These are phyloP conservation scores for Paulownia fortunei DNA, from an alignment of 257 asterid genomes.

Conservation along the genomic window DNA sequence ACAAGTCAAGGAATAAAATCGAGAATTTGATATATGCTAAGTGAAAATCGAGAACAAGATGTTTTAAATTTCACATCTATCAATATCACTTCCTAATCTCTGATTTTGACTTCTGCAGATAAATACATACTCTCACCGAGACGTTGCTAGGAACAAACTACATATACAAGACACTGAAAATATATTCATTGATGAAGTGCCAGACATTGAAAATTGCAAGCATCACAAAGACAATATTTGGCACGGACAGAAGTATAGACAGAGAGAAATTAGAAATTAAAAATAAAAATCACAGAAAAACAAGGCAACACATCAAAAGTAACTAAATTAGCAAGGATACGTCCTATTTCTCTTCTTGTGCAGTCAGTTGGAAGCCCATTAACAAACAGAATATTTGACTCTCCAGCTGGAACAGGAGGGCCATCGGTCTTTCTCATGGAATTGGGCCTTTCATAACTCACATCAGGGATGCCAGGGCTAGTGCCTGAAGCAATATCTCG, in stretches of 20 bases:
- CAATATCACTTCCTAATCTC: neutral
- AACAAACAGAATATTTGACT: conserved; percentile 70
- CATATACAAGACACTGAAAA: neutral
- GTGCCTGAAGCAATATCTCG: conserved; percentile 46
- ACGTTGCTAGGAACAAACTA: conserved; percentile 14
- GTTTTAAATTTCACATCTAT: conserved; percentile 10
- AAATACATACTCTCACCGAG: neutral
- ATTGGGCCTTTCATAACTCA: conserved; percentile 50
- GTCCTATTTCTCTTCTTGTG: conserved; percentile 84
- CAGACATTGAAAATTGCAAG: too few relatives aligned
- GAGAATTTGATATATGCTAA: conserved; percentile 7
- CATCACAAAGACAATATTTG: too few relatives aligned
- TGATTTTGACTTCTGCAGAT: neutral
- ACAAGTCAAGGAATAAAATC: conserved; percentile 47
- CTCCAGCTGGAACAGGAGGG: conserved; percentile 45
- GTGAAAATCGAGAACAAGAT: neutral
- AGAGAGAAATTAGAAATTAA: neutral
- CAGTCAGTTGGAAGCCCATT: conserved; percentile 85
- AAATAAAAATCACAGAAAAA: neutral
- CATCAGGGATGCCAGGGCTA: conserved; percentile 47
- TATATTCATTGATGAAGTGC: neutral
- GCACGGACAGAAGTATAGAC: too few relatives aligned
- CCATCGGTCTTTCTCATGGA: conserved; percentile 51
- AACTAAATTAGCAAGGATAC: conserved; percentile 59
- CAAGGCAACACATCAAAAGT: neutral